Base-by-base conservation (phyloP, 1,284 basidiomycete genomes). In the Fomitopsis betulina region DNA sequence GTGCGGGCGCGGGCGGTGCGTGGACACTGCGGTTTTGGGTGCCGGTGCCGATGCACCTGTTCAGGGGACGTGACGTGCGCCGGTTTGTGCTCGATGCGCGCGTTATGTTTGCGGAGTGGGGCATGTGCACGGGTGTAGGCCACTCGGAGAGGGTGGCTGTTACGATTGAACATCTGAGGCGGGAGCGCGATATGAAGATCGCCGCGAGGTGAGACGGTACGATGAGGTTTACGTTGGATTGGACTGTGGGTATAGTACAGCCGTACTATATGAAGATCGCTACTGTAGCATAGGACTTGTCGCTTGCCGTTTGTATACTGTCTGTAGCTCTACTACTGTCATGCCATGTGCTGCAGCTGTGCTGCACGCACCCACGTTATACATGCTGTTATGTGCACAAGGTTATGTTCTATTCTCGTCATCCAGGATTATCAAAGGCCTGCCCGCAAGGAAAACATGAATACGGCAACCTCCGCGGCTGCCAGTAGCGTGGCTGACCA, bases 21-120 rank as follows among this genome's bases (percentile, higher is more conserved):
- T 66, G 62, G 63, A 47, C 55, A 15, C 51, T 66, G 54, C 42
- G 58, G 19, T 64, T 66, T 57, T 64, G 63, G 60, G 65, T 64
- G 51, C 65, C 65, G 13, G 54, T 66, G 4, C 65, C 65, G 50
- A 53, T 64, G 43, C 13, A 30, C 17, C 55, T 66, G 19, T 60
- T 66, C 35, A 42, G 39, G 39, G 53, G 61, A 23, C 55, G 57
- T 13, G 62, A 61, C 47, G 56, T 58, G 51, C 25, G 58, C 15
- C 57, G 57, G 42, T 66, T 64, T 54, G 53, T 60, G 9, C 57
- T 62, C 32, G 59, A 58, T 15, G 61, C 65, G 42, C 37, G 37
- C 38, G 58, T 63, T 19, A 42, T 43, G 5, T 58, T 63, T 3
- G 54, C 57, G 9, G 60, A 61, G 9, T 59, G 59, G 58, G 60